Conservation (phyloP, 176 grass and related monocot species). For the Echinochloa phyllopogon region DNA sequence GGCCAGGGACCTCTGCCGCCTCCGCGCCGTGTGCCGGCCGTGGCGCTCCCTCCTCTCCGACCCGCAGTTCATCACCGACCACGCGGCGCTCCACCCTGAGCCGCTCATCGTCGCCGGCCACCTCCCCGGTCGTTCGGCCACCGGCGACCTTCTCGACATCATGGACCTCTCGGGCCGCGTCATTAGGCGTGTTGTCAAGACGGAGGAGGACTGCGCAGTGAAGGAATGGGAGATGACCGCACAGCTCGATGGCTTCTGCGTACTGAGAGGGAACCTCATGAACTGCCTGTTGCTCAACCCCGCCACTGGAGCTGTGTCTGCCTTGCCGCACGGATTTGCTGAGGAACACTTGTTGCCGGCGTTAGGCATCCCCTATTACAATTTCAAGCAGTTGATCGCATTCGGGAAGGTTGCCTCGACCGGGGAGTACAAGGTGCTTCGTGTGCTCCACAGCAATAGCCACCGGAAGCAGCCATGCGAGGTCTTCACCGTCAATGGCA, state of each 20-base stretch:
- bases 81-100: neutral
- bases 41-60: neutral
- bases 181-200: neutral
- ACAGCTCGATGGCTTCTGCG: neutral
- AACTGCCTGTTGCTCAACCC: neutral
- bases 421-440: neutral
- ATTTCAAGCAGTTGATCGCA: neutral
- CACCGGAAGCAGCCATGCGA: neutral
- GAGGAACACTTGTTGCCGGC: neutral
- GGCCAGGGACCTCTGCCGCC: no score
- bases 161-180: neutral
- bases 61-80: neutral
- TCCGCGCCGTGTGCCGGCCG: neutral
- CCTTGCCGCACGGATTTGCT: neutral
- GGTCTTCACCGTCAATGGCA: neutral
- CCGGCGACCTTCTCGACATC: neutral
- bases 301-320: neutral
- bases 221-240: neutral
- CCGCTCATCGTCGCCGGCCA: neutral
- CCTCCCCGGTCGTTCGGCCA: accelerated
- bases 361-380: neutral
- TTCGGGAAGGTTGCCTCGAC: neutral
- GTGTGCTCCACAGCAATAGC: neutral
- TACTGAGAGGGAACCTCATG: neutral
- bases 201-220: neutral